A percentile compares a stretch with the other conserved stretches of the same genome.
Conservation (phyloP, 2,329 filamentous ascomycete genomes). For the Diaporthe vaccinii region DNA sequence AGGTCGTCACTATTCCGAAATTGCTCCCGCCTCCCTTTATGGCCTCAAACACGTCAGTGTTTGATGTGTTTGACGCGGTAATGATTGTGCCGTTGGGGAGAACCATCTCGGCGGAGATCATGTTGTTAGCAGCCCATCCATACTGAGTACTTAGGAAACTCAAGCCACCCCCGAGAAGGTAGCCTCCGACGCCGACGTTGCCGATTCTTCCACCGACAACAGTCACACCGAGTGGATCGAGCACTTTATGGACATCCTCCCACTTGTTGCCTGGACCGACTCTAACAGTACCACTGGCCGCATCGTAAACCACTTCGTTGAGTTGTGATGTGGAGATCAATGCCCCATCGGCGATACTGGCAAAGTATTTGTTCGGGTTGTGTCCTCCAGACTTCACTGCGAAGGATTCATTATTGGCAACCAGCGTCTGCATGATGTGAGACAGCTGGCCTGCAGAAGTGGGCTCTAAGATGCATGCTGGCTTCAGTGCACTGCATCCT, state of each 20-base stretch:
- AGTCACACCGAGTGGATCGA: conserved; percentile 58
- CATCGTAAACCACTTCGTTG: conserved; percentile 56
- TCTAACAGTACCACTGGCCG: conserved; percentile 53
- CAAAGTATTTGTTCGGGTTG: conserved; percentile 66
- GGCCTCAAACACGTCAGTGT: conserved; percentile 65
- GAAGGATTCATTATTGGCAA: conserved; percentile 52
- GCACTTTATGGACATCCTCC: conserved; percentile 55
- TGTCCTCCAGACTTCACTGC: conserved; percentile 71
- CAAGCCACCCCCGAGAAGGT: conserved; percentile 66
- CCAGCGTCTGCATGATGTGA: conserved; percentile 16
- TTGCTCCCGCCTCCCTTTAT: conserved; percentile 71
- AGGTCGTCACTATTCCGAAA: conserved; percentile 65
- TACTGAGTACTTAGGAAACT: conserved; percentile 65
- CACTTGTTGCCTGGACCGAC: conserved; percentile 62
- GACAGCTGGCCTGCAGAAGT: conserved; percentile 9
- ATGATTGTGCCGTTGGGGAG: conserved; percentile 63
- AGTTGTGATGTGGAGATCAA: conserved; percentile 63
- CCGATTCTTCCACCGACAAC: conserved; percentile 60
- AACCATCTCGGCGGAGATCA: conserved; percentile 65
- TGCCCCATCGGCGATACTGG: conserved; percentile 63
- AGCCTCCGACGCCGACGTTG: conserved; percentile 63
- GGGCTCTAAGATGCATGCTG: conserved; percentile 30
- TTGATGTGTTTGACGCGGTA: conserved; percentile 55
- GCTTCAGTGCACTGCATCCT: conserved; percentile 28
- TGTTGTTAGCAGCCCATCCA: conserved; percentile 65